Evolutionary conservation across 768 basidiomycete species (phyloP).

Genomic region (Gymnopilus dilepis): DNA sequence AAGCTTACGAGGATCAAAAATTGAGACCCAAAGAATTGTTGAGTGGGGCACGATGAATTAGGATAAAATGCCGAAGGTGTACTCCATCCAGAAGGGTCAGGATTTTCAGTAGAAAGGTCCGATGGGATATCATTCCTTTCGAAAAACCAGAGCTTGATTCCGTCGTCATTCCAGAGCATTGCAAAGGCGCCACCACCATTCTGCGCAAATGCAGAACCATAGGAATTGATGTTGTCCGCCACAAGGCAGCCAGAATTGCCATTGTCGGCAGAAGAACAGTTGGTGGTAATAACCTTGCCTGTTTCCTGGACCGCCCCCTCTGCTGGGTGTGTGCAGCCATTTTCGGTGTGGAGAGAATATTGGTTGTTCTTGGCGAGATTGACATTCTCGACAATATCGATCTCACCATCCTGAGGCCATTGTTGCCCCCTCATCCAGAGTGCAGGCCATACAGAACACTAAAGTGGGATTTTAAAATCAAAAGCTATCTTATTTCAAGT

Average conservation of each 20-base stretch:
- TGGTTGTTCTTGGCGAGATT: conserved; percentile 11
- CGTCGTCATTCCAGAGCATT: conserved; percentile 12
- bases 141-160: conserved; percentile 18
- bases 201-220: conserved; percentile 5
- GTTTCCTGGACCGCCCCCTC: conserved; percentile 5
- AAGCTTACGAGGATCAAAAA: conserved; percentile 8
- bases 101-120: background rate
- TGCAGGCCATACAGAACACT: conserved; percentile 17
- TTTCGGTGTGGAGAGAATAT: conserved; percentile 14
- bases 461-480: background rate
- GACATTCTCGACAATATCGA: conserved; percentile 15
- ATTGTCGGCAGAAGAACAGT: conserved; percentile 14
- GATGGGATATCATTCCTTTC: conserved; percentile 1
- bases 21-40: conserved; percentile 9
- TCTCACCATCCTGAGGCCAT: conserved; percentile 12
- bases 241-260: conserved; percentile 7
- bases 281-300: conserved; percentile 6
- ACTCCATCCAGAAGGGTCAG: conserved; percentile 1
- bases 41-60: conserved; percentile 1
- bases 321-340: conserved; percentile 13
- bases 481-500: background rate
- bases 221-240: conserved; percentile 2
- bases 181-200: conserved; percentile 14
- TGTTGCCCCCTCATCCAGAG: conserved; percentile 11
- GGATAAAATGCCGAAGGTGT: conserved; percentile 9